These are phyloP conservation scores for Sechiopsis laciniata DNA, from an alignment of 306 rosid species.

Conservation along the genomic window DNA sequence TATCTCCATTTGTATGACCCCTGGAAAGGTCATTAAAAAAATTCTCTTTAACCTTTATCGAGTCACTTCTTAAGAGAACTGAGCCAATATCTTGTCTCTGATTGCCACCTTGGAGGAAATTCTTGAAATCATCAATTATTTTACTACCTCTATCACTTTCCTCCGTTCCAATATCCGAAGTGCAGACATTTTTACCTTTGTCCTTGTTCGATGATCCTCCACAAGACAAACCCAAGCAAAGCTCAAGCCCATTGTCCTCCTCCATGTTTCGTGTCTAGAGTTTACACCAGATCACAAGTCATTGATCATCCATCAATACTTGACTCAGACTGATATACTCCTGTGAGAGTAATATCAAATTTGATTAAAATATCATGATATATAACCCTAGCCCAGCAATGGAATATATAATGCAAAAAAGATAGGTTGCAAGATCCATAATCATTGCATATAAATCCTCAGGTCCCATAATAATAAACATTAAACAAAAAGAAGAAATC, in stretches of 20 bases:
- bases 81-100: slow-evolving; percentile 57
- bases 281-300: neutral
- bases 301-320: neutral
- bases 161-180: neutral
- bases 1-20: slow-evolving; percentile 41
- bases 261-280: slow-evolving; percentile 43
- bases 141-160: slow-evolving; percentile 44
- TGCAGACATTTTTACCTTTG: slow-evolving; percentile 64
- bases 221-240: slow-evolving; percentile 83
- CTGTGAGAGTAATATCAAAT: neutral
- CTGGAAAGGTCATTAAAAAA: slow-evolving; percentile 79
- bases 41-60: slow-evolving; percentile 58
- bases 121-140: slow-evolving; percentile 62
- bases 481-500: neutral
- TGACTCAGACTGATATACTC: slow-evolving; percentile 3
- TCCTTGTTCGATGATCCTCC: slow-evolving; percentile 74
- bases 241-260: slow-evolving; percentile 89
- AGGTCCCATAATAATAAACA: neutral
- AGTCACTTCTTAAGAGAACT: slow-evolving; percentile 44
- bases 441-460: neutral
- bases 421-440: neutral
- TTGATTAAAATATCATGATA: neutral
- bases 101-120: slow-evolving; percentile 54
- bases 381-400: neutral
- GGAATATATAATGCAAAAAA: neutral